A percentile compares a stretch with the other conserved stretches of the same genome.
phyloP scores from a whole-genome alignment of 257 asterid species.

The Solanum pimpinellifolium region DNA sequence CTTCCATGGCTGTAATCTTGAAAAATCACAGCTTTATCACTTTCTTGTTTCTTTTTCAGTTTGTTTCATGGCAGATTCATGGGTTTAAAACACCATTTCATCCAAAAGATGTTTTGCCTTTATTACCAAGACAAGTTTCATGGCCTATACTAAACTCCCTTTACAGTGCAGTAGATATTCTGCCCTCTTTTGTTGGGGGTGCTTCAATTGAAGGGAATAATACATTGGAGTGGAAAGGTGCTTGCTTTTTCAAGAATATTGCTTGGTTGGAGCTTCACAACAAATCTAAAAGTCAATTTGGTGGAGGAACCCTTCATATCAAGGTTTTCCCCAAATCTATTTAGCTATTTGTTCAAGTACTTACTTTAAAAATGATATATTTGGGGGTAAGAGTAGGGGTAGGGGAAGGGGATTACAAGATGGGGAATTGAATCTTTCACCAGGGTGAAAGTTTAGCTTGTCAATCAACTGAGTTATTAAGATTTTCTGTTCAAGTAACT shows the following conservation, averaged over 20 bases:
- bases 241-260: conserved; percentile 60
- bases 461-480: background rate
- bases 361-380: background rate
- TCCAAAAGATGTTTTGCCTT: conserved; percentile 50
- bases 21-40: conserved; percentile 19
- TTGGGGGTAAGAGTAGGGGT: background rate
- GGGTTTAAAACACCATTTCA: conserved; percentile 45
- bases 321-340: conserved; percentile 29
- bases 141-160: conserved; percentile 58
- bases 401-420: background rate
- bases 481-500: background rate
- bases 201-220: conserved; percentile 27
- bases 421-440: background rate
- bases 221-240: conserved; percentile 61
- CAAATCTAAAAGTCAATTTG: conserved; percentile 47
- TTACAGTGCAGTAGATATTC: conserved; percentile 51
- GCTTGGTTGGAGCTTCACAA: conserved; percentile 81
- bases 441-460: background rate
- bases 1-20: conserved; percentile 15
- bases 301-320: conserved; percentile 83
- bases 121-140: conserved; percentile 57
- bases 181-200: conserved; percentile 77
- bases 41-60: conserved; percentile 14
- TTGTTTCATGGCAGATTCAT: conserved; percentile 5
- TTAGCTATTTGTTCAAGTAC: background rate